Evolutionary conservation across 2,329 filamentous ascomycete species (phyloP), one percentile per base, ranked within the genome.

Genomic region (Alternaria angustiovoidea): DNA sequence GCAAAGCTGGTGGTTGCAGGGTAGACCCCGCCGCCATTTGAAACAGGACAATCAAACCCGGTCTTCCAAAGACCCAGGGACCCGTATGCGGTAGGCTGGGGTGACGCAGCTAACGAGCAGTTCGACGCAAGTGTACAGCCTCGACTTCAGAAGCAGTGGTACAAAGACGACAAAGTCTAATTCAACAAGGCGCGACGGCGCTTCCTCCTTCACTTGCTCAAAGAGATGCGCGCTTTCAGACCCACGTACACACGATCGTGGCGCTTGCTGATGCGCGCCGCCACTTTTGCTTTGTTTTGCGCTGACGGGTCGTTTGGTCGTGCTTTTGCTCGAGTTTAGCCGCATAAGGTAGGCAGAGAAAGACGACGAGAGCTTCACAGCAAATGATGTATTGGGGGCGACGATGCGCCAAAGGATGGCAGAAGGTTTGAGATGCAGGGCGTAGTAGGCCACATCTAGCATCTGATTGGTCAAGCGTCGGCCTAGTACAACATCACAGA

Each of bases 31-130:
- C 55, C 59, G 53, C 44, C 57, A 56, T 38, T 51, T 69, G 70
- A 72, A 69, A 72, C 70, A 65, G 59, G 65, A 65, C 67, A 59
- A 66, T 67, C 65, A 71, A 66, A 69, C 67, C 62, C 51, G 58
- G 67, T 64, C 61, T 42, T 52, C 47, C 54, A 47, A 24, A 60
- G 58, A 54, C 65, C 57, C 43, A 57, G 57, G 66, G 61, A 59
- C 60, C 64, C 56, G 59, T 51, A 64, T 64, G 60, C 48, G 38
- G 63, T 59, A 60, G 51, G 62, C 67, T 62, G 46, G 64, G 65
- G 63, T 68, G 57, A 64, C 61, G 58, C 64, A 66, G 63, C 67
- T 66, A 66, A 65, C 57, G 59, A 57, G 42, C 41, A 51, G 57
- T 57, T 62, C 59, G 61, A 57, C 48, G 36, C 59, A 60, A 46